Percentiles rank a stretch among this genome's conserved stretches.
phyloP scores from a whole-genome alignment of 1,284 basidiomycete genomes.

The Cystobasidium slooffiae region DNA sequence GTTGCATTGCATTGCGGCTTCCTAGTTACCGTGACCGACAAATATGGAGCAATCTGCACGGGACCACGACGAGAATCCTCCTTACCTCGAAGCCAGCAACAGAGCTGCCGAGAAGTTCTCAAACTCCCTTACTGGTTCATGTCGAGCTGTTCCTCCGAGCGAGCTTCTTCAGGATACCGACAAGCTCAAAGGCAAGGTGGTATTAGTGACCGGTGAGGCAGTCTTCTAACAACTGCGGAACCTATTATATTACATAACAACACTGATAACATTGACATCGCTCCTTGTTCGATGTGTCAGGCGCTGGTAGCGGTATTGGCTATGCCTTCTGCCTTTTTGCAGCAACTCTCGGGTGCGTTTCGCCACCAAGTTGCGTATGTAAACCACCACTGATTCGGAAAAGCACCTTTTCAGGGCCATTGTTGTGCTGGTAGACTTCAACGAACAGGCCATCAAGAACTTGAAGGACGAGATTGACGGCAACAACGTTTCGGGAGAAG shows the following conservation, averaged over 20 bases:
- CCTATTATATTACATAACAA: neutral
- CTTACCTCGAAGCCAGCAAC: neutral
- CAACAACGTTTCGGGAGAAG: neutral
- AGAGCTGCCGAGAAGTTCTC: slow-evolving; percentile 4
- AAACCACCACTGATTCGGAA: slow-evolving; percentile 21
- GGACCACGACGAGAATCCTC: neutral
- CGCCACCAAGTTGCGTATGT: neutral
- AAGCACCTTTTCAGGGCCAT: slow-evolving; percentile 6
- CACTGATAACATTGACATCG: no score
- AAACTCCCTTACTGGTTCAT: slow-evolving; percentile 4
- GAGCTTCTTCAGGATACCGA: slow-evolving; percentile 60
- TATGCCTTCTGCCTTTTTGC: slow-evolving; percentile 61
- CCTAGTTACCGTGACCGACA: neutral
- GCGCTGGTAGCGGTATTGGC: slow-evolving; percentile 66
- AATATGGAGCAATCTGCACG: neutral
- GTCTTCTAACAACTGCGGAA: neutral
- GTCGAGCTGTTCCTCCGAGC: slow-evolving; percentile 34
- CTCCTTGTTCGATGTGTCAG: slow-evolving; percentile 51
- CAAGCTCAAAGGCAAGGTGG: slow-evolving; percentile 63
- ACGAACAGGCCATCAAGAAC: neutral
- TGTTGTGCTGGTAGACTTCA: slow-evolving; percentile 28
- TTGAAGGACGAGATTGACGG: slow-evolving; percentile 15
- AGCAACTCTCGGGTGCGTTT: slow-evolving; percentile 61
- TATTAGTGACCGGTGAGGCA: slow-evolving; percentile 64
- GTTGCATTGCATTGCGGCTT: neutral